Percentiles rank a stretch among this genome's conserved stretches.
Conservation (phyloP, 2,329 filamentous ascomycete genomes). For the Colletotrichum sojae region DNA sequence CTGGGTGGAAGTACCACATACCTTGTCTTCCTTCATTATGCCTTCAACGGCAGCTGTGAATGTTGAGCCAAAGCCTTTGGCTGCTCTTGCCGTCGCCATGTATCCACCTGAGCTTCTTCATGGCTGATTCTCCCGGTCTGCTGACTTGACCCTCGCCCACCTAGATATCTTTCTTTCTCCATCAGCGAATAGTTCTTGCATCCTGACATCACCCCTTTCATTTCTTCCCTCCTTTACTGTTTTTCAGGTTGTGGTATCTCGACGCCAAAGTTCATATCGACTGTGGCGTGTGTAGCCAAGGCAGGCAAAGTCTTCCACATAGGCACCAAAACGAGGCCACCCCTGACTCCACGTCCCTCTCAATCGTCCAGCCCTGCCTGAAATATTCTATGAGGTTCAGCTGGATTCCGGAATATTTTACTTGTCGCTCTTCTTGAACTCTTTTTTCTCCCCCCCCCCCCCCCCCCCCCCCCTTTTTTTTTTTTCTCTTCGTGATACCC, state of each 20-base stretch:
- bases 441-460: not conserved
- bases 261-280: not conserved
- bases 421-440: not conserved
- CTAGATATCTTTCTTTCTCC: not conserved
- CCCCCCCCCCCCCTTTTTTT: no score
- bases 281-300: not conserved
- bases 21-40: not conserved
- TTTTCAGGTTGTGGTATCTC: not conserved
- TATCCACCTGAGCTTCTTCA: constrained; percentile 13
- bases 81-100: not conserved
- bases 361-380: not conserved
- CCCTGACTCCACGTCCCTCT: not conserved
- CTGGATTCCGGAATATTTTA: not conserved
- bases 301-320: not conserved
- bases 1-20: not conserved
- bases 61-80: constrained; percentile 3
- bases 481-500: not conserved
- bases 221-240: not conserved
- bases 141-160: not conserved
- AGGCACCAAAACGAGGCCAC: constrained; percentile 6
- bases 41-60: not conserved
- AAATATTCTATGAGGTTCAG: no score
- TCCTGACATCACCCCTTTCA: not conserved
- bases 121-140: constrained; percentile 11
- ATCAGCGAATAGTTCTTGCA: not conserved